phyloP scores from a whole-genome alignment of 225 moss, liverwort and hornwort species.

The Straminergon stramineum region DNA sequence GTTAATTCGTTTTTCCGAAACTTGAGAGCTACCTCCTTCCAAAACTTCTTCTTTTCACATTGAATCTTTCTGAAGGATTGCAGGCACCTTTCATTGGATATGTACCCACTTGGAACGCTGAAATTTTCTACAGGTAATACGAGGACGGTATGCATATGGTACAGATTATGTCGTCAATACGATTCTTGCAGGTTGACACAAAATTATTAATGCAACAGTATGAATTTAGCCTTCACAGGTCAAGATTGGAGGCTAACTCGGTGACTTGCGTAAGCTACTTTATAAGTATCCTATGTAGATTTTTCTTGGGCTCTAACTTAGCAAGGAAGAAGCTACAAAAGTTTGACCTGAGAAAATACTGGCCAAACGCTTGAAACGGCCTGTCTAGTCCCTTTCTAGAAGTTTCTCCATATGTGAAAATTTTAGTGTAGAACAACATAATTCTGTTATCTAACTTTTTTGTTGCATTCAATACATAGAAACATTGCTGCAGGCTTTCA shows the following conservation, averaged over 20 bases:
- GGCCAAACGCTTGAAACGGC: not conserved
- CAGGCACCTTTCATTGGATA: not conserved
- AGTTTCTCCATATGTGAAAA: not conserved
- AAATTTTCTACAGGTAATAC: not conserved
- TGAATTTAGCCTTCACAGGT: not conserved
- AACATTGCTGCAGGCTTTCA: not conserved
- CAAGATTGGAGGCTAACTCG: not conserved
- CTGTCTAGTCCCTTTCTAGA: not conserved
- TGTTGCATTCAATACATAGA: not conserved
- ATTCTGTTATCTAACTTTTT: not conserved
- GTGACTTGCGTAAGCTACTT: not conserved
- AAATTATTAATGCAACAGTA: not conserved
- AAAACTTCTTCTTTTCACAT: not conserved
- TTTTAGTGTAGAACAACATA: no score
- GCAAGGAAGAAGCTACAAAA: not conserved
- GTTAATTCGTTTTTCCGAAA: not conserved
- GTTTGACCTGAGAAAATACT: not conserved
- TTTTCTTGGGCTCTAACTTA: not conserved
- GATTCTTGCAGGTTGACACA: not conserved
- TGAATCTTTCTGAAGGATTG: not conserved
- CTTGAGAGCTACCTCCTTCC: not conserved
- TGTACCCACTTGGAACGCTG: not conserved
- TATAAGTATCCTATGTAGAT: not conserved
- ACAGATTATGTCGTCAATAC: not conserved
- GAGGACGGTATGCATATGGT: not conserved